Evolutionary conservation across 805 yeast genomes (phyloP), one percentile per base, ranked within the genome.

Genomic region (Candida stauntonica): DNA sequence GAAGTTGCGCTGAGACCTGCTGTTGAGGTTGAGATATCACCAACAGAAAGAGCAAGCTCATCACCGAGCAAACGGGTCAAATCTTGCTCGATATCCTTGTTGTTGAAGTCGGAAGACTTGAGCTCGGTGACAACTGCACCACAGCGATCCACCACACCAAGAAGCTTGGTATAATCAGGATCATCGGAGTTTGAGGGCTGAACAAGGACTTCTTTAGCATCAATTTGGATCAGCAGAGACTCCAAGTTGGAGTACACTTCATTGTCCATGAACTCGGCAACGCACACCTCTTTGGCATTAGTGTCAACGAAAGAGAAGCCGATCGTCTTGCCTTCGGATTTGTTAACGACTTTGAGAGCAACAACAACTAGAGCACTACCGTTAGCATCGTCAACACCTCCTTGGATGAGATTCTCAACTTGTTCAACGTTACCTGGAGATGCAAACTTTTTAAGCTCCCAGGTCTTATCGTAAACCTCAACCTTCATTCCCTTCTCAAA

Each of bases 391-490:
- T 20, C 27, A 18, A 32, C 27, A 8, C 45, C 35, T 3, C 42
- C 39, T 17, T 37, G 41, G 46, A 87, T 67, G 61, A 86, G 63
- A 24, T 83, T 88, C 48, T 86, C 96, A 33, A 84, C 75, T 30
- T 70, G 79, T 42, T 81, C 85, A 35, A 89, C 64, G 60, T 93
- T 89, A 5, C 99, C 99, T 0, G 98, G 97, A 1, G 95, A 81
- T 0, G 96, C 96, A 30, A 70, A 63, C 41, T 67, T 73, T 46
- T 64, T 49, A 37, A 73, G 63, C 35, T 60, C 68, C 75, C 95
- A 91, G 44, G 61, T 64, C 55, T 71, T 77, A 48, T 79, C 79
- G 57, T 84, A 91, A 14, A 93, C 73, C 55, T 89, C 96, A 14
- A 93, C 74, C 57, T 87, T 87, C 52, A 72, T 72, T 14, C 88